Evolutionary conservation across 306 rosid species (phyloP).

Genomic region (Lathyrus sativus): DNA sequence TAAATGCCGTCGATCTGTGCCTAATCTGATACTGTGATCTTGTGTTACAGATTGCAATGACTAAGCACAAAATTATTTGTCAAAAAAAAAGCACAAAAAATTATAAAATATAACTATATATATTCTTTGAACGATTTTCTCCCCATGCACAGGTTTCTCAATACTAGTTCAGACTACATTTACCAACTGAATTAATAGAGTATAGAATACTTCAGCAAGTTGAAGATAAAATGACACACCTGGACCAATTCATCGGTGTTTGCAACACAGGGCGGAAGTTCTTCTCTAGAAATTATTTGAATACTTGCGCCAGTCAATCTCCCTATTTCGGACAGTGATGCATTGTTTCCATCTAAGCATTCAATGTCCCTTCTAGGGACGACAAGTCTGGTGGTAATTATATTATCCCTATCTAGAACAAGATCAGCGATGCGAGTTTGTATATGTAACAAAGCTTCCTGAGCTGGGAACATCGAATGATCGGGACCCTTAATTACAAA

Average conservation of each 20-base stretch:
- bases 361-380: slow-evolving; percentile 72
- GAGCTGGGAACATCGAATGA: slow-evolving; percentile 96
- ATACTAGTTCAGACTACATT: not conserved
- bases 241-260: slow-evolving; percentile 77
- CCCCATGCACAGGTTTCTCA: too few relatives aligned
- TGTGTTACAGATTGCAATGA: too few relatives aligned
- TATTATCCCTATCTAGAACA: slow-evolving; percentile 70
- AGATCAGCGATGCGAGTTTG: slow-evolving; percentile 90
- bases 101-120: too few relatives aligned
- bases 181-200: slow-evolving; percentile 26
- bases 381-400: slow-evolving; percentile 85
- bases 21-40: too few relatives aligned
- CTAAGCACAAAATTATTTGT: too few relatives aligned
- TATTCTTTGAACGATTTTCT: too few relatives aligned
- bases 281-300: slow-evolving; percentile 81
- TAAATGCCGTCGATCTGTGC: too few relatives aligned
- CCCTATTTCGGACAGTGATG: slow-evolving; percentile 75
- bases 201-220: slow-evolving; percentile 28
- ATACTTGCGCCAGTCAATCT: slow-evolving; percentile 80
- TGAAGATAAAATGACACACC: slow-evolving; percentile 61
- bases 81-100: too few relatives aligned
- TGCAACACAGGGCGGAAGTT: slow-evolving; percentile 68
- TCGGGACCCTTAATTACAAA: slow-evolving; percentile 75
- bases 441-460: slow-evolving; percentile 96
- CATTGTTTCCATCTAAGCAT: slow-evolving; percentile 92